These are phyloP conservation scores for Claviceps arundinis DNA, from an alignment of 2,329 filamentous ascomycete genomes.

Conservation along the genomic window DNA sequence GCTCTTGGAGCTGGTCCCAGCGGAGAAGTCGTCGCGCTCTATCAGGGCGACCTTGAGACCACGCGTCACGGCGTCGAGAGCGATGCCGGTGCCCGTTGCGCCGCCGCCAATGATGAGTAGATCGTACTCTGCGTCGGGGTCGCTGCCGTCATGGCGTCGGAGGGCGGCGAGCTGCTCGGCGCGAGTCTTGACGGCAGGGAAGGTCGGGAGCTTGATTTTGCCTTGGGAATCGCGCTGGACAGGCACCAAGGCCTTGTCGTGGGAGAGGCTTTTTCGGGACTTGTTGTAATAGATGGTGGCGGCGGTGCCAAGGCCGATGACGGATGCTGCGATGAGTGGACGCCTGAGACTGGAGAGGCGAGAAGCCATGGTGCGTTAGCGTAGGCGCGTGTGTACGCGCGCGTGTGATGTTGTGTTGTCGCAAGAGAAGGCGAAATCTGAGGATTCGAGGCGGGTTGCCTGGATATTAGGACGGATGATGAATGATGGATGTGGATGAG, in stretches of 20 bases:
- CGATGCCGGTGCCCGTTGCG: constrained; percentile 68
- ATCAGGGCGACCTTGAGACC: constrained; percentile 70
- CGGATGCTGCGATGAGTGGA: constrained; percentile 20
- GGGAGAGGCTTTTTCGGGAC: constrained; percentile 16
- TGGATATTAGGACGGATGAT: background rate
- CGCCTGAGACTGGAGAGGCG: constrained; percentile 22
- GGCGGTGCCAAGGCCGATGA: constrained; percentile 14
- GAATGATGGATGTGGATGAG: background rate
- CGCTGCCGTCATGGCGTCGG: constrained; percentile 18
- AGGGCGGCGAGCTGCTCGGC: constrained; percentile 27
- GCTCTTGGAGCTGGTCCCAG: constrained; percentile 74
- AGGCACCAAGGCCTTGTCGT: constrained; percentile 20
- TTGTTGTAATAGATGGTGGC: constrained; percentile 18
- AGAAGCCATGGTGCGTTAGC: constrained; percentile 17
- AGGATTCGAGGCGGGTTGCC: background rate
- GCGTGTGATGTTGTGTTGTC: background rate
- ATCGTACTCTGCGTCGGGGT: constrained; percentile 44
- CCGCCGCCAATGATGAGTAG: constrained; percentile 68
- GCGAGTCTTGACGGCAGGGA: constrained; percentile 21
- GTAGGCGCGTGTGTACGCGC: background rate
- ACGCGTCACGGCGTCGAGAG: constrained; percentile 66
- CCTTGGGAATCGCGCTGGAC: constrained; percentile 23
- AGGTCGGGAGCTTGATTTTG: constrained; percentile 24
- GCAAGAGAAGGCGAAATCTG: background rate
- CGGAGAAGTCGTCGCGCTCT: constrained; percentile 71